A percentile compares a stretch with the other conserved stretches of the same genome.
These are phyloP conservation scores for Diaporthe citriasiana DNA, from an alignment of 2,329 filamentous ascomycete genomes.

Conservation along the genomic window DNA sequence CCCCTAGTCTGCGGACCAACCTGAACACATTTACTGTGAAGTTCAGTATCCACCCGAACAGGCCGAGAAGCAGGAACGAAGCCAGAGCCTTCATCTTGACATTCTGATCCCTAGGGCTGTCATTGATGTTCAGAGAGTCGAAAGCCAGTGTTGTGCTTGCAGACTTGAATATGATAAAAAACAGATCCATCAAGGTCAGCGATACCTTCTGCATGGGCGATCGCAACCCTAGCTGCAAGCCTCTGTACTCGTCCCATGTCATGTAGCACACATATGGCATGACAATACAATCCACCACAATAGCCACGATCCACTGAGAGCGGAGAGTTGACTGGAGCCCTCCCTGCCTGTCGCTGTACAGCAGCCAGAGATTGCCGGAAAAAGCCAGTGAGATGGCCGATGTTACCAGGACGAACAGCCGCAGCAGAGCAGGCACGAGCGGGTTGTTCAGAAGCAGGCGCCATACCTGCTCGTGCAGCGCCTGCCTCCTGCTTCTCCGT, in stretches of 20 bases:
- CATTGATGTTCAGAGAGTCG: slow-evolving; percentile 78
- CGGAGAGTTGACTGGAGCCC: slow-evolving; percentile 51
- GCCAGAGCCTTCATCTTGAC: slow-evolving; percentile 71
- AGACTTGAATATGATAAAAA: slow-evolving; percentile 98
- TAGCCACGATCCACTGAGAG: slow-evolving; percentile 87
- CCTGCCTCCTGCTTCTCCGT: slow-evolving; percentile 56
- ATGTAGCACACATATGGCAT: slow-evolving; percentile 94
- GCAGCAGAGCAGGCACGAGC: slow-evolving; percentile 87
- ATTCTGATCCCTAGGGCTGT: slow-evolving; percentile 43
- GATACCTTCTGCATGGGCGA: slow-evolving; percentile 87
- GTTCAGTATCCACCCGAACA: slow-evolving; percentile 91
- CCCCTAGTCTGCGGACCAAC: slow-evolving; percentile 72
- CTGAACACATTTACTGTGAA: slow-evolving; percentile 89
- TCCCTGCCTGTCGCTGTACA: slow-evolving; percentile 56
- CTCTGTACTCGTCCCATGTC: slow-evolving; percentile 96
- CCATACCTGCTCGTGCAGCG: slow-evolving; percentile 73
- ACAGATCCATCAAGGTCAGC: slow-evolving; percentile 89
- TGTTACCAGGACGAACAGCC: slow-evolving; percentile 85
- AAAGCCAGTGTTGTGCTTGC: slow-evolving; percentile 93
- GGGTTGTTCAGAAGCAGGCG: slow-evolving; percentile 82
- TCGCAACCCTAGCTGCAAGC: slow-evolving; percentile 90
- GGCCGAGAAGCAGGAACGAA: slow-evolving; percentile 82
- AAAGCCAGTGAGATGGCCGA: slow-evolving; percentile 86
- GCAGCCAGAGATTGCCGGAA: slow-evolving; percentile 78
- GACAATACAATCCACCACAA: slow-evolving; percentile 89